A percentile compares a stretch with the other conserved stretches of the same genome.
Conservation (phyloP, 108 stramenopile genomes). For the Schizochytrium sp. region DNA sequence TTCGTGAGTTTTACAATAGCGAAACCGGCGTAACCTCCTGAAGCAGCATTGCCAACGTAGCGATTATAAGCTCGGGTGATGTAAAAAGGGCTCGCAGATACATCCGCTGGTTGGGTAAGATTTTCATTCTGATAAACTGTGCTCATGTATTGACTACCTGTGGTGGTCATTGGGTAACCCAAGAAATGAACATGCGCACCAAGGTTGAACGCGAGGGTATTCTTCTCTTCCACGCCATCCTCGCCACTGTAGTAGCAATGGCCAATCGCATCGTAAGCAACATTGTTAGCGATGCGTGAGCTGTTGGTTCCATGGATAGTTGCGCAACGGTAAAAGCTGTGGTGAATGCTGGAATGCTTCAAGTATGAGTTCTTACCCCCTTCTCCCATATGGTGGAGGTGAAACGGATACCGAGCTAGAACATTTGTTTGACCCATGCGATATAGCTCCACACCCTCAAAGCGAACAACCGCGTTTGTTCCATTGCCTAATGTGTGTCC, state of each 20-base stretch:
- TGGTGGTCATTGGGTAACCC: slow-evolving; percentile 11
- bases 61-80: not conserved
- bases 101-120: slow-evolving; percentile 25
- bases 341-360: slow-evolving; percentile 68
- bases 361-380: slow-evolving; percentile 70
- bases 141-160: not conserved
- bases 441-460: slow-evolving; percentile 72
- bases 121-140: not conserved
- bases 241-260: slow-evolving; percentile 75
- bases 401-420: slow-evolving; percentile 74
- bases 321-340: slow-evolving; percentile 74
- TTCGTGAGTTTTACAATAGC: not conserved
- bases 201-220: slow-evolving; percentile 73
- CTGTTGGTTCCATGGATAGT: slow-evolving; percentile 73
- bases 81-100: slow-evolving; percentile 1
- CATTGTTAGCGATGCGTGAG: slow-evolving; percentile 65
- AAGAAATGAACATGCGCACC: slow-evolving; percentile 75
- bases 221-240: slow-evolving; percentile 76
- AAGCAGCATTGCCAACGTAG: slow-evolving; percentile 5
- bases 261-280: slow-evolving; percentile 75
- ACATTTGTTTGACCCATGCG: slow-evolving; percentile 79
- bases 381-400: slow-evolving; percentile 72
- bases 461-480: slow-evolving; percentile 62
- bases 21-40: slow-evolving; percentile 34
- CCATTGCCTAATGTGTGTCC: slow-evolving; percentile 72